These are phyloP conservation scores for Hyaloscypha finlandica DNA, from an alignment of 495 filamentous ascomycete species.

Conservation along the genomic window DNA sequence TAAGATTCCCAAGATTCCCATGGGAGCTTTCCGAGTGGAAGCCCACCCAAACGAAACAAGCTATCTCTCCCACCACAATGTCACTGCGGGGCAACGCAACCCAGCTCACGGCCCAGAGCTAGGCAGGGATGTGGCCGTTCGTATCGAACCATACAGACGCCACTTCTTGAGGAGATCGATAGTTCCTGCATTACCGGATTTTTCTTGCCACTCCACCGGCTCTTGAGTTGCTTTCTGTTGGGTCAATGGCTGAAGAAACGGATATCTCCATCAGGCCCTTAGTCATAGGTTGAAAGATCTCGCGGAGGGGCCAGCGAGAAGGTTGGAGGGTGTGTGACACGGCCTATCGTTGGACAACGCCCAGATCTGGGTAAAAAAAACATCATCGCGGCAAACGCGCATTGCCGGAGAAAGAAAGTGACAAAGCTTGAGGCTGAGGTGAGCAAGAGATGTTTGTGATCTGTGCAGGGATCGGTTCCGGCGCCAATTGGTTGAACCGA, in stretches of 20 bases:
- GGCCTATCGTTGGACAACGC: not conserved
- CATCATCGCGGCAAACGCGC: slow-evolving; percentile 20
- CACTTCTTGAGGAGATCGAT: too few relatives aligned
- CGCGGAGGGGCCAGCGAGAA: not conserved
- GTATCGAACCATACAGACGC: not conserved
- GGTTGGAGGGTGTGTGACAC: not conserved
- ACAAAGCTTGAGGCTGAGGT: not conserved
- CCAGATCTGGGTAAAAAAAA: slow-evolving; percentile 2
- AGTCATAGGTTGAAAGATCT: not conserved
- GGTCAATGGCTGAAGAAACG: not conserved
- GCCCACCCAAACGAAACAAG: slow-evolving; percentile 1
- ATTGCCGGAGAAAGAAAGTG: not conserved
- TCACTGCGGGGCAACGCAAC: not conserved
- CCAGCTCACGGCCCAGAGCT: not conserved
- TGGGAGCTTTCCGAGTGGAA: not conserved
- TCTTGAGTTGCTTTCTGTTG: not conserved
- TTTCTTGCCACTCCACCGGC: not conserved
- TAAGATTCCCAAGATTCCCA: not conserved
- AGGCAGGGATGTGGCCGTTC: not conserved
- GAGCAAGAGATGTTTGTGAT: slow-evolving; percentile 9
- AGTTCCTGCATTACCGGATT: not conserved
- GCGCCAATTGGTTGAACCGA: not conserved
- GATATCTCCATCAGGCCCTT: not conserved
- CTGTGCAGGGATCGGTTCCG: not conserved
- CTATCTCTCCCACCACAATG: not conserved